These are phyloP conservation scores for Cyanidiococcus yangmingshanensis DNA, from an alignment of 23 red algal genomes.

Conservation along the genomic window DNA sequence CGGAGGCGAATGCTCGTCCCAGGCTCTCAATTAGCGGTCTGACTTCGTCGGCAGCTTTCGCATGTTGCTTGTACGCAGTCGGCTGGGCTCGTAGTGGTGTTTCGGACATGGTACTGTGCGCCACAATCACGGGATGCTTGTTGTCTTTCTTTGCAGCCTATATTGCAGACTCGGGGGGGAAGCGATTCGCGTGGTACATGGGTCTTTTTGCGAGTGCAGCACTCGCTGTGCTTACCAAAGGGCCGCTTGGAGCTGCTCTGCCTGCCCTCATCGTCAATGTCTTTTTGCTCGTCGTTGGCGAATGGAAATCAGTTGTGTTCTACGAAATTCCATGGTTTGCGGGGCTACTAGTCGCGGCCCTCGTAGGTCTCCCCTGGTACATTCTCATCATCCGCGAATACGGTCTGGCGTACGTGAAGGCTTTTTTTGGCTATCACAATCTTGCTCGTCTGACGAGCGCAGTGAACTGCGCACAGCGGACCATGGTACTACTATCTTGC, in stretches of 20 bases:
- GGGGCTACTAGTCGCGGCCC: not conserved
- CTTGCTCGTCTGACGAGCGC: constrained; percentile 22
- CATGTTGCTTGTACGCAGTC: constrained; percentile 18
- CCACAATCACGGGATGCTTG: not conserved
- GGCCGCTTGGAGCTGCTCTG: constrained; percentile 18
- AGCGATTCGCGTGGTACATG: not conserved
- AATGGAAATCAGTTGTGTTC: constrained; percentile 17
- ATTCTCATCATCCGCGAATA: constrained; percentile 24
- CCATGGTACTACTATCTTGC: constrained; percentile 36
- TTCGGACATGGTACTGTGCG: constrained; percentile 29
- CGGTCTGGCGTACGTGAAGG: constrained; percentile 14
- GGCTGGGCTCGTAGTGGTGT: constrained; percentile 31
- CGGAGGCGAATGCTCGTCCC: not conserved
- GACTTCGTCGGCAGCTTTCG: not conserved
- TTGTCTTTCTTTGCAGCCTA: constrained; percentile 20
- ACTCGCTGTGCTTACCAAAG: constrained; percentile 26
- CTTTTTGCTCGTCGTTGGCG: constrained; percentile 11
- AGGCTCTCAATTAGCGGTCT: not conserved
- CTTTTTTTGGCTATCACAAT: constrained; percentile 36
- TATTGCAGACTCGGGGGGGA: not conserved
- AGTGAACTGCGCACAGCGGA: constrained; percentile 25
- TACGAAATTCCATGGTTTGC: constrained; percentile 16
- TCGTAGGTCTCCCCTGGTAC: constrained; percentile 24
- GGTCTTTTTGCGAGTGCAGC: constrained; percentile 18
- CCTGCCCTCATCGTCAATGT: constrained; percentile 14